Percentiles rank a stretch among this genome's conserved stretches.
These are phyloP conservation scores for Salix dunnii DNA, from an alignment of 345 rosid species.

Conservation along the genomic window DNA sequence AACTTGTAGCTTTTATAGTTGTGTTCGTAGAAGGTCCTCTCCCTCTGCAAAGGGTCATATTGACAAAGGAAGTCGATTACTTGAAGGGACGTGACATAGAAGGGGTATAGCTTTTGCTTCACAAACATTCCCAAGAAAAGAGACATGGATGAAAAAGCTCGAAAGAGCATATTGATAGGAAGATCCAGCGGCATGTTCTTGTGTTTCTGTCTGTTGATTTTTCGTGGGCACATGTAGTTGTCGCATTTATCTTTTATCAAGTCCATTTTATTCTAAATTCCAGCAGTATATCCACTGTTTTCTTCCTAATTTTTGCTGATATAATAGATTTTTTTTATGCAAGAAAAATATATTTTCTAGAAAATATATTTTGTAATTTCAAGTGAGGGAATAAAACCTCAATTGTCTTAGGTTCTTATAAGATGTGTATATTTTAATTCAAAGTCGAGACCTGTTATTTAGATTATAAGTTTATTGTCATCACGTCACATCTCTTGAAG, in stretches of 20 bases:
- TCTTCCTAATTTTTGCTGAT: no score
- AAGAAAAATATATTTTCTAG: fast-evolving
- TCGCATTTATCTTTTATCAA: background rate
- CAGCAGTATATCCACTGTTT: no score
- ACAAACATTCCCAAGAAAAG: background rate
- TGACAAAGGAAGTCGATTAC: slow-evolving; percentile 1
- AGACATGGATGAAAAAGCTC: background rate
- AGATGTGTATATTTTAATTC: fast-evolving
- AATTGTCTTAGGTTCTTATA: fast-evolving
- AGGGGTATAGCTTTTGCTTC: background rate
- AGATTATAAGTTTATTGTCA: fast-evolving
- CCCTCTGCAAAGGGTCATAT: slow-evolving; percentile 24
- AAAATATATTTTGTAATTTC: fast-evolving
- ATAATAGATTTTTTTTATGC: no score
- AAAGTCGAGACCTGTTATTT: no score
- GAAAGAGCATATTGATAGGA: slow-evolving; percentile 14
- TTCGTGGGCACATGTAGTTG: slow-evolving; percentile 22
- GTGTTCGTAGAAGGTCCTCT: background rate
- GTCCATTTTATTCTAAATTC: no score
- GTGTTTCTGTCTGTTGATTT: background rate
- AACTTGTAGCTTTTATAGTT: no score
- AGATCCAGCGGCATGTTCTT: slow-evolving; percentile 29
- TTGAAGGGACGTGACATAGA: slow-evolving; percentile 12
- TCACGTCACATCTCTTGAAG: no score
- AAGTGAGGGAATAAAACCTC: fast-evolving